Base-by-base conservation (phyloP, 1,284 basidiomycete genomes). In the Athelia sp. region DNA sequence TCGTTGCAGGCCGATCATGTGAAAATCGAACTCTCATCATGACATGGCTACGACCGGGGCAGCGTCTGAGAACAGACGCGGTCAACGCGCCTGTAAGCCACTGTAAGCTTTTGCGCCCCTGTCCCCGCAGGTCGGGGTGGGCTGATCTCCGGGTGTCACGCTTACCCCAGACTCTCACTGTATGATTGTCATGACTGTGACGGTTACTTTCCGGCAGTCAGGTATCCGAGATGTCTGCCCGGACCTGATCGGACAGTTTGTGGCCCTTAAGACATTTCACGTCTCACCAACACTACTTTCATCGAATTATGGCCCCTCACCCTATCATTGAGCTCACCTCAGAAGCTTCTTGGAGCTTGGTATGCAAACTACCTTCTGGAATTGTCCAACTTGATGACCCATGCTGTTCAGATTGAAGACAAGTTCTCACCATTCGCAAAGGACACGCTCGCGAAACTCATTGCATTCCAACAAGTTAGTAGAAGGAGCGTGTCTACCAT, bases 341-440 rank as follows among this genome's bases (percentile, higher is more conserved):
- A 8, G 76, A 83, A 57, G 79, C 87, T 31, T 87, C 89, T 59
- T 92, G 90, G 90, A 81, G 86, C 48, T 77, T 92, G 75, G 89
- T 90, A 56, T 45, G 73, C 62, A 36, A 21, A 23, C 17, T 13
- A 56, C 15, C 6, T n/a, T 21, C n/a, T n/a, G 1, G 45, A 46
- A 17, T n/a, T 52, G n/a, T 21, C 8, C 15, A 45, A 43, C 50
- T 18, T 52, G 47, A 34, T 56, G 45, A 45, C 15, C 38, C 21
- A 48, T 18, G 38, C 42, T 15, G 38, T 26, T 19, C 59, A 95
- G 92, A 74, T 95, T 50, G 90, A 94, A 72, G 87, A 92, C 75
- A 92, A 90, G 70, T 89, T 98, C 78, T 90, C 90, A 4, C 79
- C 85, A 11, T 90, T 80, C 59, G 96, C 86, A 34, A 95, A 93